Evolutionary conservation across 2,329 filamentous ascomycete genomes (phyloP).

Genomic region (Magnaporthales sp.): DNA sequence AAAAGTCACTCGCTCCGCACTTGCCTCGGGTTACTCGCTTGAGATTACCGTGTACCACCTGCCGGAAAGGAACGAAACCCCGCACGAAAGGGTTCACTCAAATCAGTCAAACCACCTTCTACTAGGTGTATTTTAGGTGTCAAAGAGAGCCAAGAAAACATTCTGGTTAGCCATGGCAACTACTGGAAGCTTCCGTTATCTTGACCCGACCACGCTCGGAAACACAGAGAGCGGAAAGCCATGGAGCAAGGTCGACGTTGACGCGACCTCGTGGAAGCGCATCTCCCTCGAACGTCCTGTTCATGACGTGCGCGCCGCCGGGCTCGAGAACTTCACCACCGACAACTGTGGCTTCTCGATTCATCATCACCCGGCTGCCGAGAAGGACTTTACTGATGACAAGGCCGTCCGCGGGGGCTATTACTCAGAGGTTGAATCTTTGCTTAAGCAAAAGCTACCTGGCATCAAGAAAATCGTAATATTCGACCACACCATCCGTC

Average conservation of each 20-base stretch:
- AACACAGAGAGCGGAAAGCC: constrained; percentile 34
- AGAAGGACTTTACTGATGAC: constrained; percentile 48
- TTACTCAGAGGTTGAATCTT: constrained; percentile 51
- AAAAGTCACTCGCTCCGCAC: neutral
- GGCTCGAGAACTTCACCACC: constrained; percentile 44
- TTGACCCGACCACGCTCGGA: constrained; percentile 40
- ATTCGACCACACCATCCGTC: constrained; percentile 65
- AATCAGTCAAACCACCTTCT: neutral
- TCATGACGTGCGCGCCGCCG: constrained; percentile 41
- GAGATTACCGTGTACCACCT: neutral
- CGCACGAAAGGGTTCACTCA: neutral
- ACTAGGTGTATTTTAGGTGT: neutral
- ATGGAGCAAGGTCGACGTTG: constrained; percentile 57
- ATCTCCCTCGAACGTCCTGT: constrained; percentile 37
- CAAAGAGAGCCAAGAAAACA: neutral
- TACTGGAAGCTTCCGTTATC: constrained; percentile 43
- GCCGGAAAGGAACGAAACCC: neutral
- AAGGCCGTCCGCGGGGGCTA: constrained; percentile 44
- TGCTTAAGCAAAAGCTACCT: constrained; percentile 45
- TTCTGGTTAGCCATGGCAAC: constrained; percentile 11
- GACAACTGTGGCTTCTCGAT: constrained; percentile 52
- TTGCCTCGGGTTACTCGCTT: neutral
- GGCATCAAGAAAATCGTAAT: constrained; percentile 54
- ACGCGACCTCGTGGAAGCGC: constrained; percentile 43
- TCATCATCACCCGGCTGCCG: constrained; percentile 39